Conservation (phyloP, 1,284 basidiomycete species). For the Golubevia pallescens region DNA sequence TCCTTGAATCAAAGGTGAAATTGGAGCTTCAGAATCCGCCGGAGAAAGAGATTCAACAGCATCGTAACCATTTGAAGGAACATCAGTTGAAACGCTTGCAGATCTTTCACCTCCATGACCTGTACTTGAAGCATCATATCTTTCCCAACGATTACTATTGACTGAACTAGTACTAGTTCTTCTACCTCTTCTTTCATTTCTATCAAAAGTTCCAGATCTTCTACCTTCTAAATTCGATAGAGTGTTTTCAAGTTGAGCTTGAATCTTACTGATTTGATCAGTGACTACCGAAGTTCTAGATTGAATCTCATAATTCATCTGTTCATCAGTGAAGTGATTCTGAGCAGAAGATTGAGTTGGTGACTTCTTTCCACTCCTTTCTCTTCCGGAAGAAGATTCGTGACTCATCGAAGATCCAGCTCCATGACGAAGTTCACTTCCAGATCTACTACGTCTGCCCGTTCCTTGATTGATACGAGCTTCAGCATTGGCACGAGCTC, state of each 20-base stretch:
- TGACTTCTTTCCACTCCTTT: slow-evolving; percentile 1
- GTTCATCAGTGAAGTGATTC: slow-evolving; percentile 54
- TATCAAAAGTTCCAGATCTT: slow-evolving; percentile 34
- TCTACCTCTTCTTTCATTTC: slow-evolving; percentile 19
- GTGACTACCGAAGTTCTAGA: slow-evolving; percentile 45
- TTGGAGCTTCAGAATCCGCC: background rate
- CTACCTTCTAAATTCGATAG: slow-evolving; percentile 48
- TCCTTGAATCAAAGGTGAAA: background rate
- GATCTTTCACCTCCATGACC: background rate
- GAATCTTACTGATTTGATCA: slow-evolving; percentile 50
- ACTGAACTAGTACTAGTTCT: slow-evolving; percentile 8
- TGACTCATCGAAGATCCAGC: background rate
- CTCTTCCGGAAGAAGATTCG: slow-evolving; percentile 3
- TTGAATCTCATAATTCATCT: slow-evolving; percentile 57
- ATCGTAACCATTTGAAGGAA: background rate
- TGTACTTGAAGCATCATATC: background rate
- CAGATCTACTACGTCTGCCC: background rate
- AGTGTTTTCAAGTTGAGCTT: slow-evolving; percentile 52
- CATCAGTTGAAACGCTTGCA: background rate
- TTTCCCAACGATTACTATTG: background rate
- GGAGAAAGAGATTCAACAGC: background rate
- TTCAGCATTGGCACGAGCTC: slow-evolving; percentile 43
- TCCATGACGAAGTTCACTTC: background rate
- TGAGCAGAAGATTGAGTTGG: slow-evolving; percentile 8
- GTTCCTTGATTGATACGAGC: slow-evolving; percentile 25